Evolutionary conservation across 345 rosid genomes (phyloP).

Genomic region (Linum usitatissimum): DNA sequence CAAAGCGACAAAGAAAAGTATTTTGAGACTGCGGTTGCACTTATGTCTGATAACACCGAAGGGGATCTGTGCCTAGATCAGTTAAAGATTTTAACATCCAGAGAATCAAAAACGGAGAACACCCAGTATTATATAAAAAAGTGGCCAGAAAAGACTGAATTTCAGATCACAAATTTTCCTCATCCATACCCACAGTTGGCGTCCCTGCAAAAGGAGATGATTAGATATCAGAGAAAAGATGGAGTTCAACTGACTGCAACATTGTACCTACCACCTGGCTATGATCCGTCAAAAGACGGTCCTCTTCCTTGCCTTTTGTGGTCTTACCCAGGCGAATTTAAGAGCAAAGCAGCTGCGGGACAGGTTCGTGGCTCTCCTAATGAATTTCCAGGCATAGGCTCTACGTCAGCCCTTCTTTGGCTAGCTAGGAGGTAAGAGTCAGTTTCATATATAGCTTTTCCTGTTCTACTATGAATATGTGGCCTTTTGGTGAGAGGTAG

Average conservation of each 20-base stretch:
- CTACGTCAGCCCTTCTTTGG: constrained; percentile 95
- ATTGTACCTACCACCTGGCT: constrained; percentile 79
- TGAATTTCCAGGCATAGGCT: constrained; percentile 90
- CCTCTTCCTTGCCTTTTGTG: constrained; percentile 91
- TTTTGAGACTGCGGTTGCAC: constrained; percentile 75
- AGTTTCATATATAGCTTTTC: constrained; percentile 6
- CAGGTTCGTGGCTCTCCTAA: constrained; percentile 99
- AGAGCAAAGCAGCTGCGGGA: constrained; percentile 98
- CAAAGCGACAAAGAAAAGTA: constrained; percentile 89
- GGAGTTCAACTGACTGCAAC: constrained; percentile 97
- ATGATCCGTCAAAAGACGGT: constrained; percentile 81
- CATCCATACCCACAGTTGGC: constrained; percentile 97
- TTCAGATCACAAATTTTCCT: constrained; percentile 75
- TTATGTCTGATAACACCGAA: constrained; percentile 82
- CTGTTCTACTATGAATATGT: not conserved
- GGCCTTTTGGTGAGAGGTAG: not conserved
- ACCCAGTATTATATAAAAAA: constrained; percentile 74
- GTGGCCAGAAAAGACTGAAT: constrained; percentile 77
- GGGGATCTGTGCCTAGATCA: constrained; percentile 60
- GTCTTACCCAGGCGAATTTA: constrained; percentile 99
- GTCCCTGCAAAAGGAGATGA: constrained; percentile 90
- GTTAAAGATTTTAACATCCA: constrained; percentile 71
- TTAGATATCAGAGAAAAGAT: constrained; percentile 87
- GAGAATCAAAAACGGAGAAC: constrained; percentile 93
- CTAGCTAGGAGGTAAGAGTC: constrained; percentile 75